Base-by-base conservation (phyloP, 108 stramenopile species). In the Skeletonema tropicum region DNA sequence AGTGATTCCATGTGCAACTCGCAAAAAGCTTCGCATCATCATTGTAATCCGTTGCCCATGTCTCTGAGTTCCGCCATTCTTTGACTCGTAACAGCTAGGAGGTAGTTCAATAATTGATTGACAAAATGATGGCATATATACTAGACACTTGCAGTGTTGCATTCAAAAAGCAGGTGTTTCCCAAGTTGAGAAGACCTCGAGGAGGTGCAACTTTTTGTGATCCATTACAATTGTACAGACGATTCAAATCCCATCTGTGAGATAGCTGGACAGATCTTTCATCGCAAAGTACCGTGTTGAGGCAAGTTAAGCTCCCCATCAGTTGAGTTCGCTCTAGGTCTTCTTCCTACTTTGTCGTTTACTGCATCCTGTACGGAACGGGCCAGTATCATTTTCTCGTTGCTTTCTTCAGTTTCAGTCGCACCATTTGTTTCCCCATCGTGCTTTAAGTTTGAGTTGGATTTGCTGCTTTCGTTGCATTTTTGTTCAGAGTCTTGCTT, bases 141-240 rank as follows among this genome's bases (percentile, higher is more conserved):
- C 78, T 25, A 99, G 79, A 73, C 97, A 98, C 69, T 99, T 99
- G 98, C 14, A 99, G 58, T 7, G 93, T 96, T 32, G 95, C 85
- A 79, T 99, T 99, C 64, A 99, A 66, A 76, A 96, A 99, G 83
- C 98, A 99, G 7, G 97, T 99, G 70, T 99, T 99, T 62, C 98
- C 98, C 13, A 96, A 75, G 73, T 99, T 99, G 32, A 74, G 55
- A 29, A 99, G 82, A 15, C 98, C 98, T 39, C 83, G 73, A 6
- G 94, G 90, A 17, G 76, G 48, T 8, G 64, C 49, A 31, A 84
- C 70, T 49, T 65, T 59, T 15, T 38, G 39, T 36, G 58, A 49
- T 23, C 42, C 19, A 32, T 67, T 65, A 4, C 32, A 57, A 72
- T 65, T 74, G 55, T 75, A 48, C 36, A 88, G 60, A 64, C 80